These are phyloP conservation scores for Pyropia haitanensis DNA, from an alignment of 23 red algal species.

Conservation along the genomic window DNA sequence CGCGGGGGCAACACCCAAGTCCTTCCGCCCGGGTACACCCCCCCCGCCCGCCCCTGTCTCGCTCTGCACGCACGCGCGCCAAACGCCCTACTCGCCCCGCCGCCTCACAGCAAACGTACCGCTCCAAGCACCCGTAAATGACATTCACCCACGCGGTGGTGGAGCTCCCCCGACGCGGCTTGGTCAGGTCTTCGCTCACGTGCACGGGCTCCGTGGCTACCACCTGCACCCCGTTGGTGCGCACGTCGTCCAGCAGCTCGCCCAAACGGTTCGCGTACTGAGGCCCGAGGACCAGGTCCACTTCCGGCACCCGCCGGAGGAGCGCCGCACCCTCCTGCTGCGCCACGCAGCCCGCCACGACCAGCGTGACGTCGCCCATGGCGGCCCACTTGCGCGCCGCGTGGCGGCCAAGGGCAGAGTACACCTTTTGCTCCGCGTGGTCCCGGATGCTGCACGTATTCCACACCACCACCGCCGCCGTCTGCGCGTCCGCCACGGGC, in stretches of 20 bases:
- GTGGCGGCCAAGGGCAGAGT: conserved; percentile 65
- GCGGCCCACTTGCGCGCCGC: conserved; percentile 42
- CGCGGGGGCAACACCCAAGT: too few species aligned
- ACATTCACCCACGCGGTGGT: conserved; percentile 91
- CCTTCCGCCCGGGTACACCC: too few species aligned
- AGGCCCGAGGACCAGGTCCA: conserved; percentile 91
- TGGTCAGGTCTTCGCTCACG: conserved; percentile 82
- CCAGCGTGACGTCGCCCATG: conserved; percentile 56
- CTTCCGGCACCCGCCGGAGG: conserved; percentile 82
- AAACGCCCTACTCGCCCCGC: too few species aligned
- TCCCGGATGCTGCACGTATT: conserved; percentile 98
- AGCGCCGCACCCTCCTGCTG: conserved; percentile 93
- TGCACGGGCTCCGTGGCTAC: conserved; percentile 89
- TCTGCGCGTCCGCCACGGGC: conserved; percentile 38
- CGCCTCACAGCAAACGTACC: conserved; percentile 61
- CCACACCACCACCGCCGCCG: conserved; percentile 57
- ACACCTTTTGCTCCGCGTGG: conserved; percentile 90
- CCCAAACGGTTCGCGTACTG: conserved; percentile 87
- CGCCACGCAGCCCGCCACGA: conserved; percentile 93
- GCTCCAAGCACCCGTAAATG: conserved; percentile 87
- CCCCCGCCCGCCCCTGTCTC: too few species aligned
- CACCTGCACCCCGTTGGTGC: conserved; percentile 68
- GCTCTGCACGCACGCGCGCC: too few species aligned
- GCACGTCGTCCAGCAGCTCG: conserved; percentile 79
- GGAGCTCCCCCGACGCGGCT: conserved; percentile 54